Conservation (phyloP, 352 stramenopile species). For the Proteromonas lacertae region DNA sequence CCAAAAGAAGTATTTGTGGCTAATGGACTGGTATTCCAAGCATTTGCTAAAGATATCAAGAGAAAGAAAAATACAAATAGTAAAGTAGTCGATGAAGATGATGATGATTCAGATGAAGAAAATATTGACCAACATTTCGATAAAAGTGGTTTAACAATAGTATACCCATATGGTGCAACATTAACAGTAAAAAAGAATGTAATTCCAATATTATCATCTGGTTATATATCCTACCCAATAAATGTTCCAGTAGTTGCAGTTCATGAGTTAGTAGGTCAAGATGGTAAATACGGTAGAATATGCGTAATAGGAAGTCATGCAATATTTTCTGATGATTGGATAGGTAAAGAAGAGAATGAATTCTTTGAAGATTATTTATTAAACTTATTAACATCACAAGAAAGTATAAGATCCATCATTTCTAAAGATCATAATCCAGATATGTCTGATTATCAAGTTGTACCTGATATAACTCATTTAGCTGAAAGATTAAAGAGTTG, state of each 20-base stretch:
- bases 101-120: not conserved
- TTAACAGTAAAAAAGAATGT: slow-evolving; percentile 53
- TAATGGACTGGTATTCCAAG: slow-evolving; percentile 58
- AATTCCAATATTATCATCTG: slow-evolving; percentile 28
- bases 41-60: slow-evolving; percentile 28
- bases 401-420: too few species aligned
- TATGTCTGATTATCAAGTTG: slow-evolving; percentile 27
- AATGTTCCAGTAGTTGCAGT: slow-evolving; percentile 55
- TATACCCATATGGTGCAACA: slow-evolving; percentile 67
- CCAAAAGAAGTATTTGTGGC: slow-evolving; percentile 72
- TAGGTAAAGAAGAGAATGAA: slow-evolving; percentile 60
- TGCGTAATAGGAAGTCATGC: slow-evolving; percentile 51
- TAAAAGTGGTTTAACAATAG: slow-evolving; percentile 45
- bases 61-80: not conserved
- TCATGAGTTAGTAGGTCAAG: slow-evolving; percentile 3
- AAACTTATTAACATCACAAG: slow-evolving; percentile 52
- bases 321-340: slow-evolving; percentile 66
- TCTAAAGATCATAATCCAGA: too few species aligned
- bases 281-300: slow-evolving; percentile 9
- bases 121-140: not conserved
- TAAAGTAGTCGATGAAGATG: not conserved
- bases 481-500: slow-evolving; percentile 55
- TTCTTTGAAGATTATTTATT: slow-evolving; percentile 62
- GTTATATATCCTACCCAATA: slow-evolving; percentile 69
- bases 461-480: slow-evolving; percentile 64